Base-by-base conservation (phyloP, 139 green algal species). In the Tetraselmis striata region DNA sequence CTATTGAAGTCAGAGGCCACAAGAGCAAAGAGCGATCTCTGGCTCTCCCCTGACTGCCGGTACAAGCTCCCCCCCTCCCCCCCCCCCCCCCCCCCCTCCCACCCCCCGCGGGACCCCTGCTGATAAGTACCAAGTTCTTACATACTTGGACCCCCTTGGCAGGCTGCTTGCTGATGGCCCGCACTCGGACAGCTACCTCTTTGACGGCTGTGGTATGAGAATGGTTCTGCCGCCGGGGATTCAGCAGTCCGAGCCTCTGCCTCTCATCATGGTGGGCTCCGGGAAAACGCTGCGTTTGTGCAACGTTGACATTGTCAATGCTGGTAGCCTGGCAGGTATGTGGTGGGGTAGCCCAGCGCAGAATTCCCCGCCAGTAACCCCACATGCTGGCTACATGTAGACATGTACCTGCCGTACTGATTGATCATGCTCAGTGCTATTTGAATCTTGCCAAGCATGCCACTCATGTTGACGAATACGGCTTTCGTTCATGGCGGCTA, bases 221-320 rank as follows among this genome's bases (percentile, higher is more conserved):
- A 81, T 97, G 74, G 83, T 94, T 30, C 85, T 97, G 82, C 91
- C 92, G 23, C 78, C 78, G 1, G 85, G 83, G 59, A 82, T 94
- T 31, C 81, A 85, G n/a, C 78, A 88, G 28, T 79, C 85, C 1
- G 91, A 95, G 80, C 76, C 77, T 11, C 77, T 97, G 32, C 95
- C 95, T 1, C 86, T 98, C 26, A 93, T 98, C 32, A 67, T 97
- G 26, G 86, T 99, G 2, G 96, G 94, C 24, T 1, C 86, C 0
- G 86, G 85, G 22, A 90, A 88, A 31, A 93, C 85, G 5, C 88
- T 99, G 81, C 84, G 81, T 67, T 88, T 99, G 79, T 86, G 83
- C 27, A 98, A 98, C 81, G 81, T 98, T 0, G 86, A 32, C 0
- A 83, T 99, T 0, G 84, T 94, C 24, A 91, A 97, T 87, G 83